Percentiles rank a stretch among this genome's conserved stretches.
These are phyloP conservation scores for Ogataea angusta DNA, from an alignment of 805 yeast genomes.

Conservation along the genomic window DNA sequence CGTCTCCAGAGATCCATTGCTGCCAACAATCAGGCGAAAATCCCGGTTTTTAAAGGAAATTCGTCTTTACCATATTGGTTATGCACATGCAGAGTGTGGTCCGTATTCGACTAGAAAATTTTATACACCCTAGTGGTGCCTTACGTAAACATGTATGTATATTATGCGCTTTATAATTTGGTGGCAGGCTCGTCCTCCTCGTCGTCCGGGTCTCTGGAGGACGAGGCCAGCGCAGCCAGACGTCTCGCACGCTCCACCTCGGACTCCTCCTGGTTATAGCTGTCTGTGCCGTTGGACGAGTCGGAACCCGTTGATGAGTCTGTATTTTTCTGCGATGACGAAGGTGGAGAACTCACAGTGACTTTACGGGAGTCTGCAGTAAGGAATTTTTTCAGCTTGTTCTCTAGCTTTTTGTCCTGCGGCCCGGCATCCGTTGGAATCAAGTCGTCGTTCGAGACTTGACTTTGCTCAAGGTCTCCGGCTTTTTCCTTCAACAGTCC, in stretches of 20 bases:
- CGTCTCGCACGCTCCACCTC: slow-evolving; percentile 30
- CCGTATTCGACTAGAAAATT: not conserved
- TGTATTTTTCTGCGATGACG: not conserved
- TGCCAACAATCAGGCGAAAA: not conserved
- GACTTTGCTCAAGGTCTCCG: slow-evolving; percentile 22
- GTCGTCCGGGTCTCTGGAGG: slow-evolving; percentile 34
- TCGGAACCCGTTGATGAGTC: slow-evolving; percentile 1
- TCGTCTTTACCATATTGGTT: slow-evolving; percentile 13
- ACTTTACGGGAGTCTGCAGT: slow-evolving; percentile 24
- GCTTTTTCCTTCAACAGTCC: slow-evolving; percentile 23
- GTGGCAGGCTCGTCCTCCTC: slow-evolving; percentile 31
- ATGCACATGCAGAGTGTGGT: not conserved
- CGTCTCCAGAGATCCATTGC: slow-evolving; percentile 4
- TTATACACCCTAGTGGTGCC: slow-evolving; percentile 7
- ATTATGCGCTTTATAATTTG: slow-evolving; percentile 4
- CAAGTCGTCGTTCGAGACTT: slow-evolving; percentile 19
- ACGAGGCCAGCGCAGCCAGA: slow-evolving; percentile 27
- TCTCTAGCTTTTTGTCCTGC: slow-evolving; percentile 22
- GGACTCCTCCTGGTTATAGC: slow-evolving; percentile 16
- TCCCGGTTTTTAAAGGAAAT: not conserved
- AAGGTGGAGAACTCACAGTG: slow-evolving; percentile 16
- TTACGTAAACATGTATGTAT: slow-evolving; percentile 1
- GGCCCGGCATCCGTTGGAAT: slow-evolving; percentile 17
- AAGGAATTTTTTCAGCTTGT: slow-evolving; percentile 25
- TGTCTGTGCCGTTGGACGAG: not conserved